Evolutionary conservation across 768 basidiomycete species (phyloP), one percentile per base, ranked within the genome.

Genomic region (Glaciozyma antarctica): DNA sequence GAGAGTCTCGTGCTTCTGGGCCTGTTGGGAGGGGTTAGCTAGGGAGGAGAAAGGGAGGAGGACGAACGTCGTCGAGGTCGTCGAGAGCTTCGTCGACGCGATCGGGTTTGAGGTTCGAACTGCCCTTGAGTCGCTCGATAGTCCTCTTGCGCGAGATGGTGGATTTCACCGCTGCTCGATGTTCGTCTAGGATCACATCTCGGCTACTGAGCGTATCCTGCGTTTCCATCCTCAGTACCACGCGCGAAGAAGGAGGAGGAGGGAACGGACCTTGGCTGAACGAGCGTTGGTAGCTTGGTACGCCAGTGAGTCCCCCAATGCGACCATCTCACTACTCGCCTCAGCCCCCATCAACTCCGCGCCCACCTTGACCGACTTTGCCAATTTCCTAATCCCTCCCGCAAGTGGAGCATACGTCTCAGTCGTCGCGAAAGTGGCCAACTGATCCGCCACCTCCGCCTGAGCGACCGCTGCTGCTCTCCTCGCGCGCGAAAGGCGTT

Each of bases 261-360:
- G 53, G 57, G 32, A 48, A 28, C 69, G 30, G 21, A 79, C 79
- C 71, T 95, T 97, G 2, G 95, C 95, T 24, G 93, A 90, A 53
- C 88, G 83, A n/a, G 95, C 91, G 73, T 99, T 98, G 78, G 93
- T 81, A 24, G 92, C 89, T 77, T 98, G 93, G 77, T 99, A 99
- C 2, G 91, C 91, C 60, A 98, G 79, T 0, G 90, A 87, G 77
- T 99, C 95, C n/a, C 92, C 93, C 32, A 99, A 78, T 51, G 97
- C 86, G 34, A 98, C 90, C 71, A 89, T 90, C 81, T 97, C 94
- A 72, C 88, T 91, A 56, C 60, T 22, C 34, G 65, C 80, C 77
- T 95, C 90, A 5, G 90, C 88, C 67, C 38, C 57, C 38, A 61
- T 12, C 48, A 71, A 15, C 16, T 71, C 70, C 88, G 69, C 69